phyloP scores from a whole-genome alignment of 1,284 basidiomycete genomes.

The Rhizoctonia solani region DNA sequence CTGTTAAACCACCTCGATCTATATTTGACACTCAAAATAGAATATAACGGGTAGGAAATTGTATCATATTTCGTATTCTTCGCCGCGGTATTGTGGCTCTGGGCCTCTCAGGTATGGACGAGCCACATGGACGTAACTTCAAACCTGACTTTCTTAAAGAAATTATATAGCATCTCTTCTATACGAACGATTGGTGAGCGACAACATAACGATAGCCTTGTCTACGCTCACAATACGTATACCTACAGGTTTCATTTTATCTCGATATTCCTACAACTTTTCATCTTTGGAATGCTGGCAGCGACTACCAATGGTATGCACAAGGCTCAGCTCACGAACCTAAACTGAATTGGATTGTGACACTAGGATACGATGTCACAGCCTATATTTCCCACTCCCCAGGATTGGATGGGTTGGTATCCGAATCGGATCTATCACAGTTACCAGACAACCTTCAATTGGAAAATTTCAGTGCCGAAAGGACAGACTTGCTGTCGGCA shows the following conservation, averaged over 20 bases:
- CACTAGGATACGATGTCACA: slow-evolving; percentile 11
- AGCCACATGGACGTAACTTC: background rate
- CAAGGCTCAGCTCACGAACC: background rate
- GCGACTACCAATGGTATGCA: background rate
- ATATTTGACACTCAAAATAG: background rate
- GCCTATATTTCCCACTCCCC: slow-evolving; percentile 18
- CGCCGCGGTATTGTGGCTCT: slow-evolving; percentile 16
- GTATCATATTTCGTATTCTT: slow-evolving; percentile 3
- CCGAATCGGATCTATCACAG: too few species aligned
- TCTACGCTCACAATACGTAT: background rate
- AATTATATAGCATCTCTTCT: slow-evolving; percentile 9
- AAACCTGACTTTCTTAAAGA: background rate
- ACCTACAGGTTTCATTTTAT: background rate
- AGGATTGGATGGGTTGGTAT: background rate
- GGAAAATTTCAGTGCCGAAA: background rate
- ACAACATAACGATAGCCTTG: too few species aligned
- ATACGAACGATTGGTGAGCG: slow-evolving; percentile 17
- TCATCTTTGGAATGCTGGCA: slow-evolving; percentile 18
- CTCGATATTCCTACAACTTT: slow-evolving; percentile 6
- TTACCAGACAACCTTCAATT: too few species aligned
- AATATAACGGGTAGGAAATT: background rate
- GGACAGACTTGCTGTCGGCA: background rate
- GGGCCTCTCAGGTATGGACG: slow-evolving; percentile 2
- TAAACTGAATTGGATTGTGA: background rate
- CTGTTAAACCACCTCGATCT: background rate